Evolutionary conservation across 2,329 filamentous ascomycete species (phyloP).

Genomic region (Davidsoniella neocaledoniae): DNA sequence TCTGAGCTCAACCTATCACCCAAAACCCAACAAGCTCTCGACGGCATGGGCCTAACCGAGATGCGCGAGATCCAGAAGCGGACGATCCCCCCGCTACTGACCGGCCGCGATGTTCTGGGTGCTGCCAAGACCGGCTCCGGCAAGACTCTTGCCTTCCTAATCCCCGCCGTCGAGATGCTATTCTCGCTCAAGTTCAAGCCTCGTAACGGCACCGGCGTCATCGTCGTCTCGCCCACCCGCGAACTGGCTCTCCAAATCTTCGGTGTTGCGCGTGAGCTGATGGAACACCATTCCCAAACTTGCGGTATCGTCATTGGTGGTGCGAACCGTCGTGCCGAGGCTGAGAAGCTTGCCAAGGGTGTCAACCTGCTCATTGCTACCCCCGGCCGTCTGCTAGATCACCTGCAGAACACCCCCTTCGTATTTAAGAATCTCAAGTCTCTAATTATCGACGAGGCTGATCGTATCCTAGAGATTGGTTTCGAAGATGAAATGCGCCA

Average conservation of each 20-base stretch:
- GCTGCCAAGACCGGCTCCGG: constrained; percentile 93
- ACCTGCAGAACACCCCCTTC: constrained; percentile 85
- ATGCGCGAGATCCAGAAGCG: constrained; percentile 93
- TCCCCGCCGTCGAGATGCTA: constrained; percentile 88
- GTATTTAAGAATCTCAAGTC: constrained; percentile 85
- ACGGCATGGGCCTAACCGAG: constrained; percentile 80
- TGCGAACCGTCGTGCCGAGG: constrained; percentile 78
- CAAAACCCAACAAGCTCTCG: constrained; percentile 73
- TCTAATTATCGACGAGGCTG: constrained; percentile 89
- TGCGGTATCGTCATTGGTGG: constrained; percentile 94
- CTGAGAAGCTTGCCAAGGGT: constrained; percentile 84
- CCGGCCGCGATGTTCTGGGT: constrained; percentile 81
- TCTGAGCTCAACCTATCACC: constrained; percentile 70
- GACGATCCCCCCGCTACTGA: constrained; percentile 73
- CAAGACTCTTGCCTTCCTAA: constrained; percentile 88
- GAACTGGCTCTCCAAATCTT: constrained; percentile 94
- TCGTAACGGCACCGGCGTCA: constrained; percentile 79
- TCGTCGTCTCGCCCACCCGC: constrained; percentile 82
- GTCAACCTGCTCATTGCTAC: constrained; percentile 92
- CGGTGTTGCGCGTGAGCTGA: constrained; percentile 80
- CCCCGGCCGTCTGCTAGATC: constrained; percentile 80
- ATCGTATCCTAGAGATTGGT: constrained; percentile 88
- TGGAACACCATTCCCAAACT: constrained; percentile 84
- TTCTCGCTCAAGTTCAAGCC: constrained; percentile 85
- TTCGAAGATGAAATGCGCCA: constrained; percentile 98